Evolutionary conservation across 257 asterid species (phyloP).

Genomic region (Solanum ossicruentum): DNA sequence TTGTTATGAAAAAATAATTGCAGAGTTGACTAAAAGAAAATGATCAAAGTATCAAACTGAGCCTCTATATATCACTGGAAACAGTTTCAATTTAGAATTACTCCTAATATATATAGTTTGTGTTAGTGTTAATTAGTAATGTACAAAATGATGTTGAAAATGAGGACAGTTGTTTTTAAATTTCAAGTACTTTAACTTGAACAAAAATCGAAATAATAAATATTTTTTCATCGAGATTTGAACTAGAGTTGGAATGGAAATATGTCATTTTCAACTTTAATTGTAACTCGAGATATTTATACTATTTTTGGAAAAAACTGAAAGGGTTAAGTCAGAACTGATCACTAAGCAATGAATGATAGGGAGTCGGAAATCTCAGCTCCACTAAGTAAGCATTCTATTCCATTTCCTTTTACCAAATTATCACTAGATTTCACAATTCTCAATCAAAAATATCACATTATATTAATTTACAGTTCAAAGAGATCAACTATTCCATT

Average conservation of each 20-base stretch:
- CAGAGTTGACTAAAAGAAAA: background rate
- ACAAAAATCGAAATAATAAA: too few species aligned
- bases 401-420: background rate
- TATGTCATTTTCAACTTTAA: background rate
- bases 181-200: too few species aligned
- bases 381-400: slow-evolving; percentile 13
- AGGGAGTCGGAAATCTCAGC: slow-evolving; percentile 9
- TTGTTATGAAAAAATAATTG: background rate
- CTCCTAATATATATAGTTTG: background rate
- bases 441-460: background rate
- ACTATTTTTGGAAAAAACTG: background rate
- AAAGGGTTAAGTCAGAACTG: background rate
- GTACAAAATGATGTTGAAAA: too few species aligned
- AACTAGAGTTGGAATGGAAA: too few species aligned
- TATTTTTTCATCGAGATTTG: too few species aligned
- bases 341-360: background rate
- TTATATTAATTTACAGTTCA: background rate
- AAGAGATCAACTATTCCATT: background rate
- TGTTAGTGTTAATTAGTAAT: too few species aligned
- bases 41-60: background rate
- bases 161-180: too few species aligned
- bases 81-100: background rate
- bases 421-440: background rate
- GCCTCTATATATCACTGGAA: background rate
- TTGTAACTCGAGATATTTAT: background rate